Conservation (phyloP, 106 monocot genomes). For the Dendrobium officinale region DNA sequence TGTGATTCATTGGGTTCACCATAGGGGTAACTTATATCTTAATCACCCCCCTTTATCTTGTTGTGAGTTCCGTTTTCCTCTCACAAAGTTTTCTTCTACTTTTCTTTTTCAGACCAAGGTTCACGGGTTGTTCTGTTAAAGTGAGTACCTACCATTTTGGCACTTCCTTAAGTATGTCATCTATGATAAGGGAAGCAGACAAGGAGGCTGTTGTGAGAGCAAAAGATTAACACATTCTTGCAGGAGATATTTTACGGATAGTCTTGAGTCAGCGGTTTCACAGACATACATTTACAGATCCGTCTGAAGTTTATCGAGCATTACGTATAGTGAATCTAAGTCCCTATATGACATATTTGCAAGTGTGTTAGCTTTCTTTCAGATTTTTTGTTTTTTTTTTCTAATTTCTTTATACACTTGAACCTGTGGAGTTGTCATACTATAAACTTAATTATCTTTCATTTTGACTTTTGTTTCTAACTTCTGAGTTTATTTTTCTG, state of each 20-base stretch:
- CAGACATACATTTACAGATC: conserved; percentile 81
- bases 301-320: conserved; percentile 95
- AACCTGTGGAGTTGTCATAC: neutral
- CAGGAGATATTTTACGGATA: conserved; percentile 96
- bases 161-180: conserved; percentile 46
- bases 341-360: conserved; percentile 92
- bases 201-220: conserved; percentile 73
- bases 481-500: no score
- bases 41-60: neutral
- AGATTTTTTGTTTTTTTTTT: neutral
- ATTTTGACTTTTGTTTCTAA: neutral
- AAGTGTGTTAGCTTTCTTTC: conserved; percentile 27
- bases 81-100: neutral
- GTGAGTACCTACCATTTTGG: conserved; percentile 56
- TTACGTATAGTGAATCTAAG: conserved; percentile 94
- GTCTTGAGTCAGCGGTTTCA: conserved; percentile 98
- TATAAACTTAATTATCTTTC: neutral
- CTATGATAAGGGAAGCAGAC: conserved; percentile 79
- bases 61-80: neutral
- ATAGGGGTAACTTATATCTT: conserved; percentile 31
- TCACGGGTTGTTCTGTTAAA: conserved; percentile 63
- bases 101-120: conserved; percentile 21
- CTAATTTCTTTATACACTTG: neutral
- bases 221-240: conserved; percentile 78
- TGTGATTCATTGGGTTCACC: conserved; percentile 87